Conservation (phyloP, 345 rosid genomes). For the Dipteronia dyeriana region DNA sequence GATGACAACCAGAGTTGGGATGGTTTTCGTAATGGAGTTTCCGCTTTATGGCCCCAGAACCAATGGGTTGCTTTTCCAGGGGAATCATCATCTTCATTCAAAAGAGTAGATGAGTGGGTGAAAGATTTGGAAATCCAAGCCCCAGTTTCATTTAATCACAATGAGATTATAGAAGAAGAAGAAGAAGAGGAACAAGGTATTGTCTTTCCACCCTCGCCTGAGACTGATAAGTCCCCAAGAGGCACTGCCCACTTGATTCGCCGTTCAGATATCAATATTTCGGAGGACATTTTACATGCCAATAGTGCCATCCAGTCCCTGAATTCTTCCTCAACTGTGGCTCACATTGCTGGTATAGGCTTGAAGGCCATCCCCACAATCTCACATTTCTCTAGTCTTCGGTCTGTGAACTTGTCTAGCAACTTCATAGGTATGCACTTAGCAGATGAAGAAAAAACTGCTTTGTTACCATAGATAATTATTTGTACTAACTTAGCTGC, state of each 20-base stretch:
- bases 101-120: constrained; percentile 87
- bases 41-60: constrained; percentile 64
- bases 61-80: constrained; percentile 86
- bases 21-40: constrained; percentile 36
- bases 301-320: constrained; percentile 72
- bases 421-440: constrained; percentile 71
- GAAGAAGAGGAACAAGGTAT: constrained; percentile 32
- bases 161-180: constrained; percentile 31
- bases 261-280: constrained; percentile 41
- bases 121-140: constrained; percentile 52
- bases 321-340: constrained; percentile 80
- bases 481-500: constrained; percentile 1
- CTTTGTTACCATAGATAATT: neutral
- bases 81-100: constrained; percentile 61
- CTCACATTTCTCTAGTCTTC: constrained; percentile 72
- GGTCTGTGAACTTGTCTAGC: constrained; percentile 74
- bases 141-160: constrained; percentile 30
- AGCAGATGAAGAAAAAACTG: neutral
- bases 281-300: constrained; percentile 68
- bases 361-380: constrained; percentile 78
- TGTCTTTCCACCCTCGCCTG: constrained; percentile 56
- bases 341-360: constrained; percentile 76
- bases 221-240: constrained; percentile 42
- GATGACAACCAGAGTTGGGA: constrained; percentile 37
- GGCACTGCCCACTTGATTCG: constrained; percentile 25